Conservation (phyloP, 257 asterid genomes). For the Solanum chiquidenum region DNA sequence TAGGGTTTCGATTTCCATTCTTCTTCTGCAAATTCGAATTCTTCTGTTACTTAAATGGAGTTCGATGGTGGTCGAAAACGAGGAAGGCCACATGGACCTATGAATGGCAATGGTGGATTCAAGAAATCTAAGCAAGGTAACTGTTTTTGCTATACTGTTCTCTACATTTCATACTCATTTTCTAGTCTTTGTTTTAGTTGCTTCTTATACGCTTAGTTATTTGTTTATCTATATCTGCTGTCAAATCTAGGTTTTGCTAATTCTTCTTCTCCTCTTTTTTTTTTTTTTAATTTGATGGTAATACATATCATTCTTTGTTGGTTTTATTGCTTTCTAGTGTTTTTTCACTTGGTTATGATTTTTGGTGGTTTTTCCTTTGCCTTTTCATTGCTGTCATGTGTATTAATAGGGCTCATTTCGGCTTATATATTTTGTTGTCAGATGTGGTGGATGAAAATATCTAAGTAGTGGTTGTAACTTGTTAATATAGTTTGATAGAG, state of each 20-base stretch:
- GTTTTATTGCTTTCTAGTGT: background rate
- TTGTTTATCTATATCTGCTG: background rate
- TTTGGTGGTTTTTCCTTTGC: background rate
- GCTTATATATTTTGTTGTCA: background rate
- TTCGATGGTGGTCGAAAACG: slow-evolving; percentile 48
- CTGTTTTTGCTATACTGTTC: background rate
- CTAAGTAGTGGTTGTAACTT: background rate
- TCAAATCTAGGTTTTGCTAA: slow-evolving; percentile 5
- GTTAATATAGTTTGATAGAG: background rate
- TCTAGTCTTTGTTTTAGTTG: background rate
- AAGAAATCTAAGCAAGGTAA: slow-evolving; percentile 55
- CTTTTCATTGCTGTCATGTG: background rate
- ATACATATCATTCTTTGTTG: background rate
- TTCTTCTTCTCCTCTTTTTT: background rate
- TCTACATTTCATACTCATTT: background rate
- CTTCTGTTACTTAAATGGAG: slow-evolving; percentile 27
- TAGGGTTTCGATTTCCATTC: background rate
- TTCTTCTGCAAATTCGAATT: background rate
- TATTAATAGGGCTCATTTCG: background rate
- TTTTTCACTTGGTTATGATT: background rate
- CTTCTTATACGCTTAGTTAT: background rate
- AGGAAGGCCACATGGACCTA: slow-evolving; percentile 34
- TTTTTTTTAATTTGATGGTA: background rate
- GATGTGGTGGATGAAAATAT: background rate
- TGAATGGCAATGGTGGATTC: slow-evolving; percentile 48